These are phyloP conservation scores for Starmerella sp. DNA, from an alignment of 805 yeast genomes.

Conservation along the genomic window DNA sequence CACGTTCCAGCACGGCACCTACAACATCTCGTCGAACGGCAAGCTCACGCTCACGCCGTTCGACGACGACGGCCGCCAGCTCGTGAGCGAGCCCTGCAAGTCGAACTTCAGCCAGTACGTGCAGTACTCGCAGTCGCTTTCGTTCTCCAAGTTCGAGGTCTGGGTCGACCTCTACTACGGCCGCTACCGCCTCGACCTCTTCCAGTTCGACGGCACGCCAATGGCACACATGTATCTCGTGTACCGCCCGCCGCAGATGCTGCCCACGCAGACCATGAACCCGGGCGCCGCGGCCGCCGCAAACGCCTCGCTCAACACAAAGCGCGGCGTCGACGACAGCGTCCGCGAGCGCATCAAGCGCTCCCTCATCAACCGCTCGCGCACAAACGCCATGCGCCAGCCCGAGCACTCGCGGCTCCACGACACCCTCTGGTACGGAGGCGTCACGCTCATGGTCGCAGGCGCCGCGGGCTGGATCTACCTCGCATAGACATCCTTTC, in stretches of 20 bases:
- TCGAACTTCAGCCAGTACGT: slow-evolving; percentile 42
- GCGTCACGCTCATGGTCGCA: slow-evolving; percentile 30
- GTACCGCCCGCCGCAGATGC: slow-evolving; percentile 89
- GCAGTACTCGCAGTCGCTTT: slow-evolving; percentile 59
- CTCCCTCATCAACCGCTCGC: slow-evolving; percentile 65
- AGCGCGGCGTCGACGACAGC: slow-evolving; percentile 10
- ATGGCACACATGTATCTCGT: slow-evolving; percentile 85
- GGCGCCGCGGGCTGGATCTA: slow-evolving; percentile 27
- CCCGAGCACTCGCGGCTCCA: slow-evolving; percentile 15
- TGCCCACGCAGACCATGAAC: slow-evolving; percentile 82
- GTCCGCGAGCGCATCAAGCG: slow-evolving; percentile 43
- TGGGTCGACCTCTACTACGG: slow-evolving; percentile 74
- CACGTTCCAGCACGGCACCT: slow-evolving; percentile 83
- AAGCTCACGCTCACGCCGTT: slow-evolving; percentile 60
- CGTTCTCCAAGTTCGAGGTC: slow-evolving; percentile 47
- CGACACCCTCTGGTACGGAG: slow-evolving; percentile 33
- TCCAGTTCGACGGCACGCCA: slow-evolving; percentile 59
- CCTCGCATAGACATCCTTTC: slow-evolving; percentile 5
- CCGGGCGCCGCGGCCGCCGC: slow-evolving; percentile 43
- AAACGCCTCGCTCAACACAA: neutral
- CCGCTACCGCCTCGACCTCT: slow-evolving; percentile 59
- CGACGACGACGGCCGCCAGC: slow-evolving; percentile 83
- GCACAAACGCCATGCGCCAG: slow-evolving; percentile 50
- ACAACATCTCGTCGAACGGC: slow-evolving; percentile 51
- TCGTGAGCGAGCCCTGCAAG: slow-evolving; percentile 73